Base-by-base conservation (phyloP, 2,329 filamentous ascomycete genomes). In the Scleromitrula shiraiana region DNA sequence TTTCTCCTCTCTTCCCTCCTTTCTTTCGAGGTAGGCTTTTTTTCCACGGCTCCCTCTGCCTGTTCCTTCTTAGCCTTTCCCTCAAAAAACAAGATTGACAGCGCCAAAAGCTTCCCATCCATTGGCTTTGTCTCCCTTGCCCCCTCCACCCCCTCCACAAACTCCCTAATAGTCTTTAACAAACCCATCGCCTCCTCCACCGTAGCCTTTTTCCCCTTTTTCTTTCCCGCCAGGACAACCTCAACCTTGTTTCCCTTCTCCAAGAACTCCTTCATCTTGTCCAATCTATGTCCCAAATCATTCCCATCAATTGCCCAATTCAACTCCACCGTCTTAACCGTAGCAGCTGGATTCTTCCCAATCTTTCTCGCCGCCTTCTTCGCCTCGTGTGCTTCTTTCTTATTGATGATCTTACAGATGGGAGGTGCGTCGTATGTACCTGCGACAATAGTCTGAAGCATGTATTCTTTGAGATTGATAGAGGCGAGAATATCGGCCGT, bases 281-380 rank as follows among this genome's bases (percentile, higher is more conserved):
- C 76, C 64, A 93, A 64, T 62, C 83, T 78, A 64, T 86, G 82
- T n/a, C 68, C 68, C 44, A 95, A 65, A 69, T 96, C 90, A 62
- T 91, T 77, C 10, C 67, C 62, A 52, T 81, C 82, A 60, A 95
- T 94, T 27, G 83, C 82, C 90, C 90, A 97, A 65, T 88, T 91
- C 58, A 97, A 59, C 68, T 96, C 90, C n/a, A 96, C 66, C 62
- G 83, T 83, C 69, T 96, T 96, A 14, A 66, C 62, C 55, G 71
- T 73, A 29, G 68, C 60, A 17, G 62, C 57, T 55, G 35, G 35
- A 41, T 5, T 42, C 9, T 23, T 50, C 55, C 62, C 22, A 14
- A n/a, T 70, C 53, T 69, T 68, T 54, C 67, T 70, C 52, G 71
- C 66, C 1, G 64, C 56, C 41, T 65, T 63, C 55, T 71, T 45